Conservation (phyloP, 2,329 filamentous ascomycete genomes). For the Cladosporium sp. region DNA sequence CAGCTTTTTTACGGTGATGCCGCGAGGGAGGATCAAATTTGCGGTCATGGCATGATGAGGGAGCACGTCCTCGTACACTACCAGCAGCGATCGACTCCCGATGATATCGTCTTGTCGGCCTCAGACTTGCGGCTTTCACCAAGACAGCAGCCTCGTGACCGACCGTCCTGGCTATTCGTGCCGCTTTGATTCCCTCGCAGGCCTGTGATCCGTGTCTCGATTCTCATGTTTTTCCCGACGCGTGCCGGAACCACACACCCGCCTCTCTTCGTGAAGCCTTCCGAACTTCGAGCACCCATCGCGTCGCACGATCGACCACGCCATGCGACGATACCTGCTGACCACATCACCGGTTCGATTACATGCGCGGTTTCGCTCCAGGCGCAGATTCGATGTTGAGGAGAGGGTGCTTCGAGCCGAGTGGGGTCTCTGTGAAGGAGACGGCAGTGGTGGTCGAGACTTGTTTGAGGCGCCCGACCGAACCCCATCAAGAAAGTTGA, state of each 20-base stretch:
- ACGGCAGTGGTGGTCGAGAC: not conserved
- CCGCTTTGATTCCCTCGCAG: not conserved
- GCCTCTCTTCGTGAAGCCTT: not conserved
- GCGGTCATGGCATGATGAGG: not conserved
- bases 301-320: not conserved
- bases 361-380: not conserved
- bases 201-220: not conserved
- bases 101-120: not conserved
- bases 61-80: not conserved
- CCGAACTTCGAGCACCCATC: not conserved
- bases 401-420: not conserved
- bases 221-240: not conserved
- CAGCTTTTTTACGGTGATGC: not conserved
- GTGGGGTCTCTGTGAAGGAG: not conserved
- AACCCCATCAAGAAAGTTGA: not conserved
- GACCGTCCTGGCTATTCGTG: not conserved
- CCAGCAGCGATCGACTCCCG: not conserved
- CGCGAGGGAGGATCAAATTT: not conserved
- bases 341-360: not conserved
- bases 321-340: not conserved
- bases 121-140: not conserved
- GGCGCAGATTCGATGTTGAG: not conserved
- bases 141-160: not conserved
- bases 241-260: not conserved
- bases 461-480: not conserved